Conservation (phyloP, 2,329 filamentous ascomycete species). For the Curvularia eragrostidis region DNA sequence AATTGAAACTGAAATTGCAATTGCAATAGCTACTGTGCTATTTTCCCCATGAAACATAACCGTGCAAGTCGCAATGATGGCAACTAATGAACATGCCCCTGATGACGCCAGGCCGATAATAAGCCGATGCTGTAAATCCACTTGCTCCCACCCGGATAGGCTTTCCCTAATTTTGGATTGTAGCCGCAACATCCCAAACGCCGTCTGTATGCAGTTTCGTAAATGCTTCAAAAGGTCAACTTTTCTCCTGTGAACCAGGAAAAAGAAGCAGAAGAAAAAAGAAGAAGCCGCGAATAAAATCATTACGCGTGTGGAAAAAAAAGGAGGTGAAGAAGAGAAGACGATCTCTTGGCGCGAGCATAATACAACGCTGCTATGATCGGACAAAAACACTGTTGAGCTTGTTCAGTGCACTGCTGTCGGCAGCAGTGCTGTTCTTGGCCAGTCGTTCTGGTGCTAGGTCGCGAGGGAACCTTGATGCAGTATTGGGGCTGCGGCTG, state of each 20-base stretch:
- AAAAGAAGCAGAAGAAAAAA: conserved; percentile 1
- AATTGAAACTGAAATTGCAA: neutral
- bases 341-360: neutral
- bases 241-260: conserved; percentile 4
- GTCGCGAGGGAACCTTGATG: conserved; percentile 39
- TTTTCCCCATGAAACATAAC: neutral
- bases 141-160: neutral
- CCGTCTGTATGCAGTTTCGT: conserved; percentile 37
- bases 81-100: conserved; percentile 2
- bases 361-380: conserved; percentile 22
- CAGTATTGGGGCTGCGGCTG: conserved; percentile 51
- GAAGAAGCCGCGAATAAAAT: conserved; percentile 2
- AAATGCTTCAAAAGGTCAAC: conserved; percentile 25
- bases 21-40: neutral
- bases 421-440: conserved; percentile 42
- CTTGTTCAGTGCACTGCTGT: conserved; percentile 42
- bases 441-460: conserved; percentile 42
- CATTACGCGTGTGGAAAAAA: conserved; percentile 3
- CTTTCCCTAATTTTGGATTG: neutral
- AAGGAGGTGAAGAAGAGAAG: neutral
- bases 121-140: conserved; percentile 10
- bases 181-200: conserved; percentile 23
- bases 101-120: conserved; percentile 9
- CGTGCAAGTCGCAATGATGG: neutral
- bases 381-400: conserved; percentile 46